Conservation (phyloP, 2,329 filamentous ascomycete genomes). For the Dactylellina parvicollis region DNA sequence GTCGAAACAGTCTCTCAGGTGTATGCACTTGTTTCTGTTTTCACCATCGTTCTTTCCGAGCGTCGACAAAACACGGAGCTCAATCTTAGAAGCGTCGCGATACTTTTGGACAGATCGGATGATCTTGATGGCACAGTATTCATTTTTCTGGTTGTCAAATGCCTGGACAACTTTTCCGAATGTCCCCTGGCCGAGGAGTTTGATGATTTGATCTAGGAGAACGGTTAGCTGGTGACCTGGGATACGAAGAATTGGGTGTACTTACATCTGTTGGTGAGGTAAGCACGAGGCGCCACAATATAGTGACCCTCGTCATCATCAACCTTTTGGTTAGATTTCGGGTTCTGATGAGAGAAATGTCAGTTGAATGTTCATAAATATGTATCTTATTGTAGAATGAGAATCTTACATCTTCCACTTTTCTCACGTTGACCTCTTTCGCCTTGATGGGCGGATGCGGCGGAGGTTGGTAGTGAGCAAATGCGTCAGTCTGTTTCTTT, state of each 20-base stretch:
- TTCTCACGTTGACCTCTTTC: slow-evolving; percentile 74
- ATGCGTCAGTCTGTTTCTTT: slow-evolving; percentile 74
- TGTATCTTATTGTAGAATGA: slow-evolving; percentile 7
- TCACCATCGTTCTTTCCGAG: slow-evolving; percentile 88
- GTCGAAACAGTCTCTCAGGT: slow-evolving; percentile 95
- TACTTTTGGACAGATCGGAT: slow-evolving; percentile 99
- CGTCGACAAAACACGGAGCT: slow-evolving; percentile 90
- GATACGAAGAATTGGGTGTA: neutral
- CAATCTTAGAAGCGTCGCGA: slow-evolving; percentile 92
- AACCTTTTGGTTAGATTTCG: slow-evolving; percentile 68
- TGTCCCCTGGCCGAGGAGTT: slow-evolving; percentile 92
- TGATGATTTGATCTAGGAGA: slow-evolving; percentile 79
- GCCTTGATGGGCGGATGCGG: slow-evolving; percentile 90
- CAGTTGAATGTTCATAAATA: slow-evolving; percentile 30
- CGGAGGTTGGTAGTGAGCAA: slow-evolving; percentile 83
- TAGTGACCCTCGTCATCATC: slow-evolving; percentile 98
- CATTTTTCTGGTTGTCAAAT: slow-evolving; percentile 77
- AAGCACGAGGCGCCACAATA: slow-evolving; percentile 85
- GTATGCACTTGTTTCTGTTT: slow-evolving; percentile 96
- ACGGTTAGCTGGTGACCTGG: slow-evolving; percentile 1
- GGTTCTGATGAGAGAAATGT: slow-evolving; percentile 21
- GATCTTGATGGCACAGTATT: slow-evolving; percentile 94
- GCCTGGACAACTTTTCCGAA: slow-evolving; percentile 99
- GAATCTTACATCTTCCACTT: slow-evolving; percentile 70
- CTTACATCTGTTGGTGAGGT: slow-evolving; percentile 89